phyloP scores from a whole-genome alignment of 371 early-diverging fungal species.

The Mortierella sp. region DNA sequence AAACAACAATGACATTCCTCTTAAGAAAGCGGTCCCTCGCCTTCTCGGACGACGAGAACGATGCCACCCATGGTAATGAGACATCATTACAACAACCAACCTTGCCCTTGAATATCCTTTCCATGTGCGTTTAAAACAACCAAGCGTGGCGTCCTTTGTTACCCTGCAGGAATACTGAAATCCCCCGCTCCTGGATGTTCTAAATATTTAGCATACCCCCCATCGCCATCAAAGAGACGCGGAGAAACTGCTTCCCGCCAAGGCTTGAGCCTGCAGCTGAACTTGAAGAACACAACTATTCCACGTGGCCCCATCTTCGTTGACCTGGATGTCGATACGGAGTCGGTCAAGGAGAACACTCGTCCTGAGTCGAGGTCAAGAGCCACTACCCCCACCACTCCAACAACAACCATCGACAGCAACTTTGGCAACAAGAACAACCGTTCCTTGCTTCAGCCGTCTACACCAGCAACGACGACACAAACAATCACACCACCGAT shows the following conservation, averaged over 20 bases:
- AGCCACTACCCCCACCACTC: neutral
- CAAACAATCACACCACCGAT: constrained; percentile 26
- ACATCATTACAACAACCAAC: neutral
- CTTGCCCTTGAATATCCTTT: neutral
- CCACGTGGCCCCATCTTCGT: constrained; percentile 17
- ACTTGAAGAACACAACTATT: constrained; percentile 12
- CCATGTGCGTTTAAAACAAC: neutral
- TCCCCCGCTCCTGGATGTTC: neutral
- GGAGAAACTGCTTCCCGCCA: neutral
- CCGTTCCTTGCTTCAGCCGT: neutral
- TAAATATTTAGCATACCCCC: constrained; percentile 3
- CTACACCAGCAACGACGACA: neutral
- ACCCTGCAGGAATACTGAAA: neutral
- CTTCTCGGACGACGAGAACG: constrained; percentile 25
- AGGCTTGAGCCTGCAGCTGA: neutral
- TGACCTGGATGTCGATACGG: constrained; percentile 6
- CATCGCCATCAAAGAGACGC: constrained; percentile 18
- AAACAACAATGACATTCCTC: constrained; percentile 6
- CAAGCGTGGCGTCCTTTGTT: neutral
- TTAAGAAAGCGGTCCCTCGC: constrained; percentile 19
- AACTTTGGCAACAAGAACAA: neutral
- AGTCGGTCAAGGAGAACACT: neutral
- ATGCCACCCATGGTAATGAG: constrained; percentile 15
- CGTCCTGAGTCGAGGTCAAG: neutral
- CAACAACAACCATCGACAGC: neutral